phyloP scores from a whole-genome alignment of 176 grass and related monocot genomes.

The Ampelocalamus luodianensis region DNA sequence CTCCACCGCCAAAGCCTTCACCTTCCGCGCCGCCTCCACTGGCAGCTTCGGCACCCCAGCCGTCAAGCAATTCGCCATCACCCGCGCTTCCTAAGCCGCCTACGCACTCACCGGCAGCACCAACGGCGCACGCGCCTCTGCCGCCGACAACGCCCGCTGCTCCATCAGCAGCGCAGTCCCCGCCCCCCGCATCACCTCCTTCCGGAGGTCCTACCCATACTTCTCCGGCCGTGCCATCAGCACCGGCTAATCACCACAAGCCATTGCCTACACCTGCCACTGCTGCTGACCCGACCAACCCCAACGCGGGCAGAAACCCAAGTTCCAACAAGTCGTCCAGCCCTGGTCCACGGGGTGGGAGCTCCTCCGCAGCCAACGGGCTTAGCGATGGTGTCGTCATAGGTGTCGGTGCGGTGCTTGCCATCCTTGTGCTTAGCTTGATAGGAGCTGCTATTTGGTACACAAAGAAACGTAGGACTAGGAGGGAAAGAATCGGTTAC shows the following conservation, averaged over 20 bases:
- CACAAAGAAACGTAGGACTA: slow-evolving; percentile 55
- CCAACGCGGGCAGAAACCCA: background rate
- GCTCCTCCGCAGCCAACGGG: background rate
- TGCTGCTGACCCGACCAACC: slow-evolving; percentile 38
- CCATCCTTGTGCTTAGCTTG: slow-evolving; percentile 58
- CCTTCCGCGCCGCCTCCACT: background rate
- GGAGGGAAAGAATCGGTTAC: slow-evolving; percentile 51
- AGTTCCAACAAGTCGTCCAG: slow-evolving; percentile 27
- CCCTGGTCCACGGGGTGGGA: background rate
- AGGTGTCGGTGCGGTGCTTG: slow-evolving; percentile 41
- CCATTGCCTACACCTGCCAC: slow-evolving; percentile 52
- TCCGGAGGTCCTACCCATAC: background rate
- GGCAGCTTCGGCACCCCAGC: slow-evolving; percentile 19
- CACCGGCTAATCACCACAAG: slow-evolving; percentile 20
- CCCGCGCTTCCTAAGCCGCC: slow-evolving; percentile 17
- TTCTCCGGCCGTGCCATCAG: slow-evolving; percentile 23
- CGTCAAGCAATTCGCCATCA: slow-evolving; percentile 3
- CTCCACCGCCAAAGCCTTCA: slow-evolving; percentile 9
- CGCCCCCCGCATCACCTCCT: slow-evolving; percentile 44
- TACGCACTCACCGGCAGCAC: background rate
- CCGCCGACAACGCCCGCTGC: slow-evolving; percentile 24
- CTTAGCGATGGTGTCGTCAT: slow-evolving; percentile 2
- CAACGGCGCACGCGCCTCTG: slow-evolving; percentile 13
- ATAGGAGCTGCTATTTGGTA: slow-evolving; percentile 53
- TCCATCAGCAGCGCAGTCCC: slow-evolving; percentile 10